Base-by-base conservation (phyloP, 2,329 filamentous ascomycete species). In the Myriangium duriaei region DNA sequence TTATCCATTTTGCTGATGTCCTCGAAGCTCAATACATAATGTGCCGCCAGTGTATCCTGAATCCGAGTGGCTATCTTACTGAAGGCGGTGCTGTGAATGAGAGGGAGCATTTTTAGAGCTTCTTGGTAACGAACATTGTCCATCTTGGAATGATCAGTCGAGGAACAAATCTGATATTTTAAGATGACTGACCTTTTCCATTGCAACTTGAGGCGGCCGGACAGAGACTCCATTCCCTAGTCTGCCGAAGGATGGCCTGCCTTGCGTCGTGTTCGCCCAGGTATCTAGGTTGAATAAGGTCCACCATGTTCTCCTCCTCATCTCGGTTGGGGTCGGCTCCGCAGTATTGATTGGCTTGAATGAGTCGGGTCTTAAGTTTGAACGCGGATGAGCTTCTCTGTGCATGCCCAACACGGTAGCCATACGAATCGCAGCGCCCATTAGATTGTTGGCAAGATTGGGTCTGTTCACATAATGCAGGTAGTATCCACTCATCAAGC, bases 31-130 rank as follows among this genome's bases (percentile, higher is more conserved):
- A 84, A 68, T 1, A 83, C 63, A 0, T 81, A 79, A 2, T 74
- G 72, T 38, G 79, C 74, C 11, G 80, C 79, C 2, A 88, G 67
- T 37, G 76, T 71, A 50, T 88, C 81, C 53, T 88, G 82, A 40
- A 87, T 80, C 43, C 75, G 72, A 0, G 81, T 84, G 13, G 80
- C 77, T 42, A 88, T 81, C 55, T 80, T 81, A 61, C 80, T 84
- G 57, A 87, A 87, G 35, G 77, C 75, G 45, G 83, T 79, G 53
- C 82, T 84, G 56, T 87, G 78, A 17, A 82, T 74, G 11, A 85
- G 59, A 0, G 80, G 80, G 3, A 85, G 65, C 39, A 81, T 74
- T 39, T 76, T 75, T 2, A 77, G 68, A 33, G 80, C 76, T 34
- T 66, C 65, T 51, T 68, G 49, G 42, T 55, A 55, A 24, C 58